Evolutionary conservation across 23 red algal species (phyloP).

Genomic region (Gracilaria caudata): DNA sequence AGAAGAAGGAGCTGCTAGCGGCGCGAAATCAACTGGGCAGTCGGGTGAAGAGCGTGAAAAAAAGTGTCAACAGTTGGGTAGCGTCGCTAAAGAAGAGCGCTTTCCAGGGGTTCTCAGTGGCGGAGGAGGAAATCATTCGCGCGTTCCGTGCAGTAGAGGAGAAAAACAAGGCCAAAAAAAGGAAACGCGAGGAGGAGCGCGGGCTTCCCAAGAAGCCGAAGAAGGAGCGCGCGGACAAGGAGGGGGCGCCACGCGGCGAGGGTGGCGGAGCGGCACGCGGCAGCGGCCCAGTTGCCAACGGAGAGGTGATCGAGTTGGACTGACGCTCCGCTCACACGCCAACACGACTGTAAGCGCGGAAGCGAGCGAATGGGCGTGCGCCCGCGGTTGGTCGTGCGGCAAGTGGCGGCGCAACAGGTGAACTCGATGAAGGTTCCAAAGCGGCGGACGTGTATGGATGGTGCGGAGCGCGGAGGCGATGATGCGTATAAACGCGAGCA

Average conservation of each 20-base stretch:
- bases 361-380: conserved; percentile 8
- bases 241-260: neutral
- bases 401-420: neutral
- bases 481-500: neutral
- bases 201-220: conserved; percentile 15
- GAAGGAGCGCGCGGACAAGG: conserved; percentile 22
- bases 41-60: conserved; percentile 49
- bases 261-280: conserved; percentile 6
- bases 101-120: conserved; percentile 42
- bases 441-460: neutral
- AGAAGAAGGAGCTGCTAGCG: conserved; percentile 48
- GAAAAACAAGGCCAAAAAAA: conserved; percentile 46
- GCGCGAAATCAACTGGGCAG: conserved; percentile 56
- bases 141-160: conserved; percentile 54
- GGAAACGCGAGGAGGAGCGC: conserved; percentile 40
- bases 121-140: conserved; percentile 39
- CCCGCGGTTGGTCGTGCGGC: neutral
- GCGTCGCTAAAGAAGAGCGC: conserved; percentile 45
- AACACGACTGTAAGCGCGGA: conserved; percentile 7
- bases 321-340: neutral
- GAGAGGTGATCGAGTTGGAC: conserved; percentile 49
- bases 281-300: neutral
- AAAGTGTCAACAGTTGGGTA: conserved; percentile 40
- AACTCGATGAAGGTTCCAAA: neutral
- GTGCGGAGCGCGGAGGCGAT: neutral